Evolutionary conservation across 371 early-diverging fungal species (phyloP), one percentile per base, ranked within the genome.

Genomic region (Mortierella sp.): DNA sequence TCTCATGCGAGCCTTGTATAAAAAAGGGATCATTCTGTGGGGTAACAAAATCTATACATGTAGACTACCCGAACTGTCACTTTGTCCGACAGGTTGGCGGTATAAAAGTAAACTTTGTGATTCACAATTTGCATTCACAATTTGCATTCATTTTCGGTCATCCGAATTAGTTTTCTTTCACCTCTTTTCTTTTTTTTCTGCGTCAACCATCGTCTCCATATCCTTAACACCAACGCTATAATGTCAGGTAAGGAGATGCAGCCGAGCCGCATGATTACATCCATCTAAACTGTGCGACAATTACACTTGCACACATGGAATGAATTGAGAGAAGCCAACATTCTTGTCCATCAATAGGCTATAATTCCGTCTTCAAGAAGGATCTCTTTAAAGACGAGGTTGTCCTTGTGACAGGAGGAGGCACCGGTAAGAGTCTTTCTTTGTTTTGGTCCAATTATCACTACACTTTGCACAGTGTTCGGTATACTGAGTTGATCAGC

Each of bases 361-460:
- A 85, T 62, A 67, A 76, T 45, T 84, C 84, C 28, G 66, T 85
- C 52, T 85, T 85, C 68, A 73, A 65, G 51, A 71, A 78, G 22
- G 83, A 73, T 57, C 79, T 86, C 18, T 86, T 87, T 68, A 72
- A 84, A 47, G 73, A 76, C 63, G 71, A 84, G 32, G 83, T 86
- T 22, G 59, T 71, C 45, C 80, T 87, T 26, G 72, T 87, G 28
- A 85, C 83, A 9, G 83, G 83, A 61, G 87, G 87, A 49, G 87
- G 86, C 54, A 86, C 86, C 12, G 77, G 84, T 83, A 73, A 72
- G 70, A 9, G 26, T 62, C 20, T 62, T 22, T 62, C 26, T 54
- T 51, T 18, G 14, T 47, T 52, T 49, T 35, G 35, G 6, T 8
- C 6, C 35, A 1, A 6, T 8, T 35, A 35, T 35, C 35, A 35